Conservation (phyloP, 2,329 filamentous ascomycete species). For the Westerdykella aurantiaca region DNA sequence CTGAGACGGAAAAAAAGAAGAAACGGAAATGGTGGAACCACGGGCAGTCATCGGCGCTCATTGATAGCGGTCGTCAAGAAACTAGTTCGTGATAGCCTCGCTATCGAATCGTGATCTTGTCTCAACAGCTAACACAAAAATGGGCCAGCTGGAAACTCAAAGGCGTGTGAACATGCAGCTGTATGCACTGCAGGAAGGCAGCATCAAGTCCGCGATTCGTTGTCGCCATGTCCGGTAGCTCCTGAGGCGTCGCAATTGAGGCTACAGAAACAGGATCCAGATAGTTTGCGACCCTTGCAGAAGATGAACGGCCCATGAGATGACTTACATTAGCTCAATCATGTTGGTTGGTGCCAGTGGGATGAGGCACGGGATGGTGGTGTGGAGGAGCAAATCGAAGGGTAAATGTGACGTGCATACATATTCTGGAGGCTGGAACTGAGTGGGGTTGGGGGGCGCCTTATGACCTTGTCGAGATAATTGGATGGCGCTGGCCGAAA, state of each 20-base stretch:
- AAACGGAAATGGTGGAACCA: no score
- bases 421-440: slow-evolving; percentile 6
- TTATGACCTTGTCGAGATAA: slow-evolving; percentile 16
- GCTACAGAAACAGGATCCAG: no score
- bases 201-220: no score
- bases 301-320: slow-evolving; percentile 11
- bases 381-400: slow-evolving; percentile 16
- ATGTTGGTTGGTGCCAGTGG: slow-evolving; percentile 16
- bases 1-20: no score
- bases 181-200: slow-evolving; percentile 2
- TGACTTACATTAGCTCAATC: slow-evolving; percentile 23
- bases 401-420: slow-evolving; percentile 34
- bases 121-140: no score
- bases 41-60: no score
- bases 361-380: slow-evolving; percentile 14
- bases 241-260: not conserved
- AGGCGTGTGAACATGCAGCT: slow-evolving; percentile 15
- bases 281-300: slow-evolving; percentile 15
- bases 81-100: not conserved
- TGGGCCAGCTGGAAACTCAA: slow-evolving; percentile 1
- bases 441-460: slow-evolving; percentile 13
- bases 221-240: slow-evolving; percentile 4
- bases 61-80: no score
- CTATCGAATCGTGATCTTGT: not conserved
- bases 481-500: slow-evolving; percentile 16